Base-by-base conservation (phyloP, 2,329 filamentous ascomycete species). In the Fusarium sp. region DNA sequence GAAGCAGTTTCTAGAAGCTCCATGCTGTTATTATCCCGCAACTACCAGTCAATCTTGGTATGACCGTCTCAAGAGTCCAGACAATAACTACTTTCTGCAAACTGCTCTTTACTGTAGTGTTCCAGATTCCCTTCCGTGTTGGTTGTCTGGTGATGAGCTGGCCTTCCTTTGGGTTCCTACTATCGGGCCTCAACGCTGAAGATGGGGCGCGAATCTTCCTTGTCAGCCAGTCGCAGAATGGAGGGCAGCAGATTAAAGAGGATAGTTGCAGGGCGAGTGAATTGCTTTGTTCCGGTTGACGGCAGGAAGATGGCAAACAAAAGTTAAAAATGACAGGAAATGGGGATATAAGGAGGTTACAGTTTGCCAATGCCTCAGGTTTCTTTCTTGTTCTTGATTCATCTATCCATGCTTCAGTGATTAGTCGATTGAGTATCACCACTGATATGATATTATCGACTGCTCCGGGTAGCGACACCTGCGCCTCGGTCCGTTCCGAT, bases 401-500 rank as follows among this genome's bases (percentile, higher is more conserved):
- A 65, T 48, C 44, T 53, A 25, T n/a, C 29, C 25, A 43, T 29
- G 22, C 56, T 46, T 49, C 30, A 40, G 12, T 40, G 22, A 58
- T 46, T 30, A 25, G 34, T 38, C 18, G 52, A 43, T 45, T 5
- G n/a, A 48, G 52, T 29, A 53, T 29, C 49, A 43, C 53, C 52
- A 38, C 41, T 41, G 34, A 38, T 34, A 52, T 47, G 41, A 46
- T 38, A 53, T 30, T 25, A 25, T 25, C 24, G 24, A 62, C 29
- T 62, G 30, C 52, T 56, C 57, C 49, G 45, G 46, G 55, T 56
- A 56, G 58, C 56, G 40, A 56, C 65, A 47, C 60, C 49, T 57
- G 57, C 69, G 69, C 69, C 65, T 71, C 68, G 68, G 69, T 71
- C 68, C 69, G 69, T 69, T 68, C 69, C 69, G 69, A 69, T 65